These are phyloP conservation scores for Vigna trinervia DNA, from an alignment of 306 rosid genomes.

Conservation along the genomic window DNA sequence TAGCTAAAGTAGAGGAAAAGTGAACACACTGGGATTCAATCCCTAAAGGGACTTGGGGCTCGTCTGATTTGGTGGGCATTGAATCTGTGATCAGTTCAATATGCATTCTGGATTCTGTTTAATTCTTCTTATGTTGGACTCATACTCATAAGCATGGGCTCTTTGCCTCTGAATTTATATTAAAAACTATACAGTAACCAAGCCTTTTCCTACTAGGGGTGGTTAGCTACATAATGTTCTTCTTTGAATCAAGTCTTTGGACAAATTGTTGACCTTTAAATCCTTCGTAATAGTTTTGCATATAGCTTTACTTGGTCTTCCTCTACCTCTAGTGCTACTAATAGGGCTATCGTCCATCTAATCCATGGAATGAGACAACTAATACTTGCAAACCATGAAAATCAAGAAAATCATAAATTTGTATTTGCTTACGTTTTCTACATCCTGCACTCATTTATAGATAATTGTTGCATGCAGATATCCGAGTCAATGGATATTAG, in stretches of 20 bases:
- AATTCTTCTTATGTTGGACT: constrained; percentile 10
- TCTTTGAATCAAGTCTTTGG: neutral
- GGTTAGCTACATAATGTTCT: constrained; percentile 2
- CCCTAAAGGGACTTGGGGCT: constrained; percentile 27
- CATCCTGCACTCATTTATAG: constrained; percentile 18
- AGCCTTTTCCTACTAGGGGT: neutral
- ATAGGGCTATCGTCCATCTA: neutral
- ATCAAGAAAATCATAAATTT: constrained; percentile 18
- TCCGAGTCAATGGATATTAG: constrained; percentile 88
- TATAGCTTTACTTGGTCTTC: neutral
- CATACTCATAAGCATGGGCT: constrained; percentile 12
- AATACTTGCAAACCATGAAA: constrained; percentile 31
- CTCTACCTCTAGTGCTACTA: neutral
- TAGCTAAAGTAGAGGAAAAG: constrained; percentile 32
- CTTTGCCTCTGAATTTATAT: constrained; percentile 23
- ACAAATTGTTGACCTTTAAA: neutral
- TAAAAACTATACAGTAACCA: constrained; percentile 8
- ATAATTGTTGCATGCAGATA: constrained; percentile 63
- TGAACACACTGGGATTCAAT: neutral
- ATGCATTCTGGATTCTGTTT: constrained; percentile 30
- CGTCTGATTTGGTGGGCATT: constrained; percentile 22
- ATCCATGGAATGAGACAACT: constrained; percentile 29
- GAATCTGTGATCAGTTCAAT: constrained; percentile 9
- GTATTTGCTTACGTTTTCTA: constrained; percentile 31
- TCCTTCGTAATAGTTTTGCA: neutral